These are phyloP conservation scores for Penicillium brevicompactum DNA, from an alignment of 2,329 filamentous ascomycete genomes.

Conservation along the genomic window DNA sequence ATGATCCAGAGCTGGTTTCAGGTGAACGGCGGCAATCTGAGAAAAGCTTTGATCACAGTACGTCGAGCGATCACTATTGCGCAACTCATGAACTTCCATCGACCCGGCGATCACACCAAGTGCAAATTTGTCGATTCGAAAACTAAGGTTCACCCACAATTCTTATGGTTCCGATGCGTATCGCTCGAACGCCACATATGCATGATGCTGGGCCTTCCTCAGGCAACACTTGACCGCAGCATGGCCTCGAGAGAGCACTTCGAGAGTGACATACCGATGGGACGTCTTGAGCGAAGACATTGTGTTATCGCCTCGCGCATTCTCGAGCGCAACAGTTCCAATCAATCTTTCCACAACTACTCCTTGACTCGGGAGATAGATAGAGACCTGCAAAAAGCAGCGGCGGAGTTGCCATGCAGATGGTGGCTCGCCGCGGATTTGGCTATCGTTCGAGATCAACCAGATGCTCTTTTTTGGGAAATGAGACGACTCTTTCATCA, in stretches of 20 bases:
- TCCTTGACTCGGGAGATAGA: neutral
- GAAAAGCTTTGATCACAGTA: slow-evolving; percentile 41
- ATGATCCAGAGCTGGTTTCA: slow-evolving; percentile 46
- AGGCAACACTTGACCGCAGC: slow-evolving; percentile 29
- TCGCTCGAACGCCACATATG: slow-evolving; percentile 42
- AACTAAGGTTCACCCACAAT: slow-evolving; percentile 15
- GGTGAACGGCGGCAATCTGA: slow-evolving; percentile 43
- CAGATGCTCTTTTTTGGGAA: slow-evolving; percentile 26
- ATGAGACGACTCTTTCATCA: slow-evolving; percentile 48
- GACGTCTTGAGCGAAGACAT: slow-evolving; percentile 51
- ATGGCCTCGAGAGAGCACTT: slow-evolving; percentile 53
- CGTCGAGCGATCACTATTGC: slow-evolving; percentile 45
- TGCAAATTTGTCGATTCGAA: slow-evolving; percentile 5
- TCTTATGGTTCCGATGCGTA: slow-evolving; percentile 45
- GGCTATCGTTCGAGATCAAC: neutral
- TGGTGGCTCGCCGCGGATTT: slow-evolving; percentile 50
- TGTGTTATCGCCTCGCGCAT: slow-evolving; percentile 49
- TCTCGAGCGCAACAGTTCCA: slow-evolving; percentile 48
- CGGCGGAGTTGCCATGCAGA: slow-evolving; percentile 40
- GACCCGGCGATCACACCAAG: slow-evolving; percentile 20
- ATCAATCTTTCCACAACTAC: neutral
- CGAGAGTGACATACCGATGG: slow-evolving; percentile 33
- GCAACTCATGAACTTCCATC: slow-evolving; percentile 48
- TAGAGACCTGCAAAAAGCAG: slow-evolving; percentile 42
- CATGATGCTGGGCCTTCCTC: slow-evolving; percentile 46